Evolutionary conservation across 192 early-diverging fungal genomes (phyloP).

Genomic region (Coemansia sp.): DNA sequence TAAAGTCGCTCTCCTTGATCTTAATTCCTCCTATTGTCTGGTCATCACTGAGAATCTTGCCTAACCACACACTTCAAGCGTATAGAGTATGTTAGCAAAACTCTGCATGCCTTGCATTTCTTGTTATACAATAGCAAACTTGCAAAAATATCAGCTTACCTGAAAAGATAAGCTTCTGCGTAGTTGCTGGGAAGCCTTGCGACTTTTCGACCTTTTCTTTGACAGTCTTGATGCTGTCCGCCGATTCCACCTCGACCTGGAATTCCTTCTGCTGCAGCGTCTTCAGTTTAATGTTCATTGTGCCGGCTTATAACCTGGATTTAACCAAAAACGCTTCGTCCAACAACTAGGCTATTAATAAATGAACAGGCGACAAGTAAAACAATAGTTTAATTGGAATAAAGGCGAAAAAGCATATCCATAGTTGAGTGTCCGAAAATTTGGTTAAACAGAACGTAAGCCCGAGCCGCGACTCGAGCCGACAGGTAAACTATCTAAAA

Average conservation of each 20-base stretch:
- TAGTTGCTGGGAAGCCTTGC: constrained; percentile 67
- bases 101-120: too few species aligned
- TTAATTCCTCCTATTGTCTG: constrained; percentile 72
- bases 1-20: constrained; percentile 88
- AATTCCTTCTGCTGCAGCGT: constrained; percentile 87
- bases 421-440: neutral
- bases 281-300: constrained; percentile 82
- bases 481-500: neutral
- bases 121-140: too few species aligned
- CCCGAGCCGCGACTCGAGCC: constrained; percentile 9
- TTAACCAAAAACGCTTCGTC: neutral
- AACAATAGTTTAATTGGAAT: neutral
- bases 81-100: constrained; percentile 9
- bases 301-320: neutral
- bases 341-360: neutral
- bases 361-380: neutral
- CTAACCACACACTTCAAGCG: neutral
- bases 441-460: neutral
- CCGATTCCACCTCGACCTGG: constrained; percentile 71
- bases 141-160: constrained; percentile 16
- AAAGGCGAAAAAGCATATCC: neutral
- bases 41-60: constrained; percentile 85
- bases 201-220: constrained; percentile 75
- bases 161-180: constrained; percentile 88
- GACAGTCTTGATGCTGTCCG: constrained; percentile 67